phyloP scores from a whole-genome alignment of 1,284 basidiomycete genomes.

The Boletus calvinii region DNA sequence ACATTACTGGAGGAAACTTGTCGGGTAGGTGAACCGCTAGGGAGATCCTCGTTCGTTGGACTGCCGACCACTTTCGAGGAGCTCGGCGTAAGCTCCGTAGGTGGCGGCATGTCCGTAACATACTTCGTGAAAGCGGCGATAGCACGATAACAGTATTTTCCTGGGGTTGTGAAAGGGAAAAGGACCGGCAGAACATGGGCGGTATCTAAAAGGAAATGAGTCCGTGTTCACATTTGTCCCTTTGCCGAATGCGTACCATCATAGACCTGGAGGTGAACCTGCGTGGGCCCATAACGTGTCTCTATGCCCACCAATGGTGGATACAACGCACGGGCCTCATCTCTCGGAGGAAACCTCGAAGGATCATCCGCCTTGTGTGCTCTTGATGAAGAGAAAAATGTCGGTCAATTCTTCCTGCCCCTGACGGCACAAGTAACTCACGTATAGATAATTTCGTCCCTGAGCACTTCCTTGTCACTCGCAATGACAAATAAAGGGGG shows the following conservation, averaged over 20 bases:
- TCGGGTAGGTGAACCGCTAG: not conserved
- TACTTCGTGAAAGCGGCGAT: slow-evolving; percentile 67
- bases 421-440: slow-evolving; percentile 40
- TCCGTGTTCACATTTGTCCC: not conserved
- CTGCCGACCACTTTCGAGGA: slow-evolving; percentile 13
- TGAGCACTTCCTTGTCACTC: slow-evolving; percentile 88
- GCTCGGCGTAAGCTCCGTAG: slow-evolving; percentile 12
- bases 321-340: slow-evolving; percentile 61
- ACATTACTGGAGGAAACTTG: slow-evolving; percentile 13
- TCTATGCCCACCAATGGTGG: slow-evolving; percentile 69
- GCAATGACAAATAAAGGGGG: slow-evolving; percentile 86
- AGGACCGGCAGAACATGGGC: slow-evolving; percentile 77
- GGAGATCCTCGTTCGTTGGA: slow-evolving; percentile 1
- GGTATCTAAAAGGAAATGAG: slow-evolving; percentile 45
- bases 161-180: slow-evolving; percentile 82
- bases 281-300: slow-evolving; percentile 63
- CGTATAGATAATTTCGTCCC: slow-evolving; percentile 91
- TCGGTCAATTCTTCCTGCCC: not conserved
- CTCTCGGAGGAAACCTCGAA: slow-evolving; percentile 64
- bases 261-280: slow-evolving; percentile 90
- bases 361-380: slow-evolving; percentile 94
- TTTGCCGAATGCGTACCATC: slow-evolving; percentile 49
- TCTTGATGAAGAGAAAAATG: slow-evolving; percentile 39
- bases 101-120: slow-evolving; percentile 49
- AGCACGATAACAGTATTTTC: slow-evolving; percentile 74